Conservation (phyloP, 257 asterid genomes). For the Agastache rugosa region DNA sequence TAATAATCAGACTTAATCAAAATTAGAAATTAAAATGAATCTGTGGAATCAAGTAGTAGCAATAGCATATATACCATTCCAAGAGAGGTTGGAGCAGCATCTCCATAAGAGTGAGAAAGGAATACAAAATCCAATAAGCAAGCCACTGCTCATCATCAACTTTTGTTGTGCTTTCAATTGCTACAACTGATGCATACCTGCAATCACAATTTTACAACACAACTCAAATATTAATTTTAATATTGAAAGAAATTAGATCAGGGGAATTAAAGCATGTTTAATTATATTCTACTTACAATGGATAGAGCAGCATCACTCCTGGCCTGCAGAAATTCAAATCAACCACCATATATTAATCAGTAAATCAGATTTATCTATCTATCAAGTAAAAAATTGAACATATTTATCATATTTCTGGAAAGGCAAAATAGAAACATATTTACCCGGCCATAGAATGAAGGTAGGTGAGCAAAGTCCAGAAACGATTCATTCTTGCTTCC, state of each 20-base stretch:
- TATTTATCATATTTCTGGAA: neutral
- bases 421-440: neutral
- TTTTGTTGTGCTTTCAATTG: conserved; percentile 55
- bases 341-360: neutral
- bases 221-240: neutral
- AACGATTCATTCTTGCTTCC: conserved; percentile 40
- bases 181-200: conserved; percentile 59
- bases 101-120: conserved; percentile 54
- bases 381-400: neutral
- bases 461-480: conserved; percentile 45
- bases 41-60: neutral
- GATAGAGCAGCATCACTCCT: conserved; percentile 55
- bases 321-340: conserved; percentile 47
- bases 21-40: neutral
- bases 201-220: neutral
- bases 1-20: too few species aligned
- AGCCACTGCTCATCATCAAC: conserved; percentile 60
- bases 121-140: conserved; percentile 60
- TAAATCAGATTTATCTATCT: neutral
- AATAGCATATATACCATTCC: conserved; percentile 44
- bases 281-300: conserved; percentile 44
- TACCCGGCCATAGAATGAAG: conserved; percentile 57
- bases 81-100: conserved; percentile 47
- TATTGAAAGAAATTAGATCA: neutral
- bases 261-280: too few species aligned